Evolutionary conservation across 1,284 basidiomycete species (phyloP), one percentile per base, ranked within the genome.

Genomic region (Ustilago crameri): DNA sequence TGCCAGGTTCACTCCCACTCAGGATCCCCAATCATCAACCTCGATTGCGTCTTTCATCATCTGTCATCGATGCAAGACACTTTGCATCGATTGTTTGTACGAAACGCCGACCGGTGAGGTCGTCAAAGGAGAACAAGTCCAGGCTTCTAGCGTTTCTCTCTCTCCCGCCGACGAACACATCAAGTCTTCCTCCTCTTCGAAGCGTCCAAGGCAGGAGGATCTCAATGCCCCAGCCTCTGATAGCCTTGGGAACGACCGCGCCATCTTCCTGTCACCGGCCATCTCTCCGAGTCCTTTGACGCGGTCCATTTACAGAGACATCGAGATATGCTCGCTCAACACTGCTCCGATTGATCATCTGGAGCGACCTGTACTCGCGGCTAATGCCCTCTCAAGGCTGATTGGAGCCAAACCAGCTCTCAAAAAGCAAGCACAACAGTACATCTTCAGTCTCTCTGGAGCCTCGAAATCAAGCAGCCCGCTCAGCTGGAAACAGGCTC

Each of bases 41-140:
- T 17, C 50, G 40, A 42, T 35, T n/a, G 15, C 50, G 2, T 10
- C 44, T 22, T 62, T 59, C 26, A 15, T 44, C 46, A 63, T 66
- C 63, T 72, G 68, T 22, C 68, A 72, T 50, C 68, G 68, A 32
- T 72, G 68, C 63, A 72, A 72, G 46, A 72, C 68, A 1, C 59
- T 72, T 35, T 66, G 68, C 50, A 66, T 72, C 54, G 68, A 72
- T 30, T 72, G 68, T 44, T 48, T 66, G 23, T 72, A 72, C 38
- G 63, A 72, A 49, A 56, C 47, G 9, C 44, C 63, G 9, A 35
- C 30, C 18, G 68, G 63, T 22, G 37, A 72, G 27, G 51, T 72
- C 32, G 51, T 72, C 49, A 38, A 66, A 42, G 68, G 58, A 8
- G 49, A 72, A 50, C 51, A 54, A 12, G 9, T 50, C 5, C 58